Evolutionary conservation across 2,329 filamentous ascomycete genomes (phyloP), one percentile per base, ranked within the genome.

Genomic region (Pseudogymnoascus verrucosus): DNA sequence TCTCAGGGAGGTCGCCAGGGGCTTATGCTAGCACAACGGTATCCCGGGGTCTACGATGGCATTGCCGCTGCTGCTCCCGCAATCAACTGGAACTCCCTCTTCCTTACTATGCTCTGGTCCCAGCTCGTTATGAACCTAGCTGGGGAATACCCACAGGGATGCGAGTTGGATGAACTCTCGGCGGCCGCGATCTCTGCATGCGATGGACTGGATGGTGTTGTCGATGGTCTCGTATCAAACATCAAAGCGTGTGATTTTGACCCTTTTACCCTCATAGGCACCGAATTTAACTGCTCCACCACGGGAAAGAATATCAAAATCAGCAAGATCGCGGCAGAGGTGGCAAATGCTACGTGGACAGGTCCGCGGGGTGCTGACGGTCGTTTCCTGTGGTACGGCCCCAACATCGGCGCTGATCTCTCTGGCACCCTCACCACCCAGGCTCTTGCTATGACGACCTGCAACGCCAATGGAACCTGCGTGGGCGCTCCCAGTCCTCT

Each of bases 51-150:
- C 2, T 78, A 74, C 63, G 72, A 79, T 65, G 76, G 77, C 19
- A 78, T 79, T 61, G 63, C 76, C 3, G 76, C 77, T 4, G 64
- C 66, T 4, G 73, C 76, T 1, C 76, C 77, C 11, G 76, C 76
- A 1, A 72, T 77, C 57, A 74, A 77, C 61, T 69, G 63, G 66
- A 44, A 40, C 54, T 42, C 61, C 16, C 61, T 68, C 10, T 36
- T 65, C 10, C 14, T 64, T 1, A 47, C 34, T 1, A 34, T 62
- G 4, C 59, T 60, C 23, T 67, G 64, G 60, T 63, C 66, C 14
- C 19, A 61, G 12, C 42, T 67, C 11, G 44, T 69, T n/a, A 69
- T 69, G 65, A 61, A 67, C 37, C n/a, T 61, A 14, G 19, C 60
- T 3, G 34, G 37, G 11, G 37, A 51, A 28, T 64, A 62, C 51